Evolutionary conservation across 164 flowering plant genomes (phyloP).

Genomic region (Saururus chinensis): DNA sequence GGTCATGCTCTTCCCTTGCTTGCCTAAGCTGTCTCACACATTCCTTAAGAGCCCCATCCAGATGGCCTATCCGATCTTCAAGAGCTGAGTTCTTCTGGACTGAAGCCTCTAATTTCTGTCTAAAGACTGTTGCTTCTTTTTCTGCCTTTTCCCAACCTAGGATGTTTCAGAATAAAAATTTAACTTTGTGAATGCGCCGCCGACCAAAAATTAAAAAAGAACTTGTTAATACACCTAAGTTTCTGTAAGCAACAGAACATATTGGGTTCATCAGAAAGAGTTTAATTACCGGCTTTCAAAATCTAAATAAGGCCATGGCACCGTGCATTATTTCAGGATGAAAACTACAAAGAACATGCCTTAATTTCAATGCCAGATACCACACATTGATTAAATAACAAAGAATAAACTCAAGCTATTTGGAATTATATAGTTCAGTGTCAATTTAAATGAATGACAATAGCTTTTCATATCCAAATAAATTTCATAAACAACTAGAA

Average conservation of each 20-base stretch:
- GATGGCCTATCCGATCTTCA: constrained; percentile 57
- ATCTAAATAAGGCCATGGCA: too few relatives aligned
- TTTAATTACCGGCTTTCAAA: too few relatives aligned
- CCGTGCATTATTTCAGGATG: too few relatives aligned
- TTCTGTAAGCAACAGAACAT: too few relatives aligned
- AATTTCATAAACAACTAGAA: neutral
- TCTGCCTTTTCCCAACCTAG: constrained; percentile 97
- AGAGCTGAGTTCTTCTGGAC: constrained; percentile 39
- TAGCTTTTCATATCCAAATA: neutral
- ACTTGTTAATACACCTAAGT: too few relatives aligned
- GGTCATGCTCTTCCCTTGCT: constrained; percentile 47
- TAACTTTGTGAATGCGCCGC: neutral
- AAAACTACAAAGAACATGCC: neutral
- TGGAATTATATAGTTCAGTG: neutral
- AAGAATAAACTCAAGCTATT: neutral
- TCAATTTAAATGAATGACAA: neutral
- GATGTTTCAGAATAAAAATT: neutral
- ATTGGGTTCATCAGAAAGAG: too few relatives aligned
- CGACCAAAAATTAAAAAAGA: too few relatives aligned
- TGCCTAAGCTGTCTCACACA: constrained; percentile 47
- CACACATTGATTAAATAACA: too few relatives aligned
- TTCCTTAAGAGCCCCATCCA: constrained; percentile 56
- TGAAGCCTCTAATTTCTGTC: constrained; percentile 62
- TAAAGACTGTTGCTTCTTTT: constrained; percentile 48
- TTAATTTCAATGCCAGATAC: neutral